Evolutionary conservation across 495 filamentous ascomycete genomes (phyloP).

Genomic region (Neurospora sp.): DNA sequence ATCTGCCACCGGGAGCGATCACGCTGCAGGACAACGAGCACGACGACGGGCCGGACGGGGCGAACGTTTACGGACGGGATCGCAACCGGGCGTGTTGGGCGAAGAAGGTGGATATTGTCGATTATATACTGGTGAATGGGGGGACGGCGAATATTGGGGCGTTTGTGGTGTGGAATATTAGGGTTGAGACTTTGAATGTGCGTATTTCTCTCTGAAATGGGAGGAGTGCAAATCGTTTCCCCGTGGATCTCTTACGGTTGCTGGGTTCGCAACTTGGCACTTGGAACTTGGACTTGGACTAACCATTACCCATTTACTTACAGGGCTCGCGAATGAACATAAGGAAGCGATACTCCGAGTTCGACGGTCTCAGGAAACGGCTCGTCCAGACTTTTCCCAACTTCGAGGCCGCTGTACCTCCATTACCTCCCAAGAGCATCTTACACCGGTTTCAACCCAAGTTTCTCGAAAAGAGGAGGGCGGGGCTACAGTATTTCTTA

Average conservation of each 20-base stretch:
- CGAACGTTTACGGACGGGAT: conserved; percentile 22
- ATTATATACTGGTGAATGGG: conserved; percentile 42
- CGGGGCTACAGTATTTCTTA: conserved; percentile 46
- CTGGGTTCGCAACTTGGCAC: not conserved
- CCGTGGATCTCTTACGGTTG: not conserved
- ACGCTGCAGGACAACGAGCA: conserved; percentile 44
- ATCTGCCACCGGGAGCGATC: conserved; percentile 35
- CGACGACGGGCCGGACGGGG: conserved; percentile 24
- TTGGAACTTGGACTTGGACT: not conserved
- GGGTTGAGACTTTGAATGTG: conserved; percentile 40
- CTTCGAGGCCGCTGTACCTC: conserved; percentile 44
- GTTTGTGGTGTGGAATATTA: conserved; percentile 47
- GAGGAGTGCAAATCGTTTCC: no score
- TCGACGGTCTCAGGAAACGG: conserved; percentile 39
- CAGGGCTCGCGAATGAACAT: conserved; percentile 46
- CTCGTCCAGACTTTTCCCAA: conserved; percentile 44
- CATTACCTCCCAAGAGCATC: conserved; percentile 45
- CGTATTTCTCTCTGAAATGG: no score
- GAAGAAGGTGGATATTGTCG: conserved; percentile 41
- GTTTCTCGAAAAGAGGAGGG: conserved; percentile 44
- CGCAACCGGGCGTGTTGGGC: conserved; percentile 48
- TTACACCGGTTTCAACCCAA: conserved; percentile 41
- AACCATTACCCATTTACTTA: not conserved
- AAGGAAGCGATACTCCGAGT: conserved; percentile 49
- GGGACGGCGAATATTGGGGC: conserved; percentile 42